Conservation (phyloP, 1,284 basidiomycete genomes). For the Rhodotorula sp. region DNA sequence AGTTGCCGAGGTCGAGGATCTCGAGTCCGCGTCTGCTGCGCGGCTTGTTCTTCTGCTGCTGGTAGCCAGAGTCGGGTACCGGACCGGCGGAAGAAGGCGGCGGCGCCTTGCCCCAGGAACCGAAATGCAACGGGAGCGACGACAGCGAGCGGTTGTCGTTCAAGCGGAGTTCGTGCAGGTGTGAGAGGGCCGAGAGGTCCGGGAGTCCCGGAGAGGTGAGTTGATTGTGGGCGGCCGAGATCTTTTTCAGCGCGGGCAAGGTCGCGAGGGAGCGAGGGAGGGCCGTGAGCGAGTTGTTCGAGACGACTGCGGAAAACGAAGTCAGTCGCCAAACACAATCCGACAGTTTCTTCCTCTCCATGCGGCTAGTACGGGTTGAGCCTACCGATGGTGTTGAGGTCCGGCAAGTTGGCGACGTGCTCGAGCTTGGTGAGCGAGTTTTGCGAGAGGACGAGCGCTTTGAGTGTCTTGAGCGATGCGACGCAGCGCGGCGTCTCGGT, state of each 20-base stretch:
- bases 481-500: conserved; percentile 27
- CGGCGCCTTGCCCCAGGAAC: conserved; percentile 31
- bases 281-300: conserved; percentile 35
- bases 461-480: conserved; percentile 31
- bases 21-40: conserved; percentile 26
- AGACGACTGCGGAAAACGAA: conserved; percentile 28
- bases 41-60: background rate
- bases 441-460: conserved; percentile 40
- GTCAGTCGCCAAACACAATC: background rate
- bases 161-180: conserved; percentile 34
- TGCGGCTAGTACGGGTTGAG: too few relatives aligned
- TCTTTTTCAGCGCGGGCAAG: conserved; percentile 38
- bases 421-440: conserved; percentile 31
- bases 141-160: conserved; percentile 30
- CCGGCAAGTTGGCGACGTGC: conserved; percentile 25
- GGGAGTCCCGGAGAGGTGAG: conserved; percentile 29
- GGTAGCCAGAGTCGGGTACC: background rate
- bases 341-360: too few relatives aligned
- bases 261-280: conserved; percentile 33
- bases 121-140: conserved; percentile 31
- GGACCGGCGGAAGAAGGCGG: background rate
- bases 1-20: conserved; percentile 36
- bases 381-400: conserved; percentile 38
- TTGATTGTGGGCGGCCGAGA: conserved; percentile 39
- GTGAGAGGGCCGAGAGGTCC: conserved; percentile 31